Conservation (phyloP, 495 filamentous ascomycete species). For the Penicillium bovifimosum region DNA sequence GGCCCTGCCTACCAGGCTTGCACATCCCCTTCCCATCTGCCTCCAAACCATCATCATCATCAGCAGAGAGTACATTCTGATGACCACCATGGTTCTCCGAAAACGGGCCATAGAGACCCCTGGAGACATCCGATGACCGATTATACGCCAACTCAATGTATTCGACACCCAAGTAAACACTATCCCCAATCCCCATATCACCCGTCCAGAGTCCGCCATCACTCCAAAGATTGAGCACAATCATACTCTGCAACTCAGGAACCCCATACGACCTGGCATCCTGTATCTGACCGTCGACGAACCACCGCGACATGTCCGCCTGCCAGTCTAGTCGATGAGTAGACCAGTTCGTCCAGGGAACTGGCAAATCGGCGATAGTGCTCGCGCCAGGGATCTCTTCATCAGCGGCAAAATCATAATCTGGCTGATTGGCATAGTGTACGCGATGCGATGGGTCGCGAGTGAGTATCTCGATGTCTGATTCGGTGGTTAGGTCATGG, state of each 20-base stretch:
- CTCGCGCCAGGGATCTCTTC: constrained; percentile 33
- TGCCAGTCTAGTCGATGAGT: constrained; percentile 71
- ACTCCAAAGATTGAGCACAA: constrained; percentile 73
- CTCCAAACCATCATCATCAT: background rate
- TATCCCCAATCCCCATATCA: constrained; percentile 55
- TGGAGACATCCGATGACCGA: constrained; percentile 16
- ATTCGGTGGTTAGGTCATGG: constrained; percentile 57
- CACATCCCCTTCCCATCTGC: background rate
- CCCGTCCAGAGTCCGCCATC: constrained; percentile 70
- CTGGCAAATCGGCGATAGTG: constrained; percentile 26
- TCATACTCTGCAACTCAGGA: constrained; percentile 51
- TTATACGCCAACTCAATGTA: constrained; percentile 75
- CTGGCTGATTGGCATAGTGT: constrained; percentile 74
- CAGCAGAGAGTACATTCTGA: background rate
- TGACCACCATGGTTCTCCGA: constrained; percentile 15
- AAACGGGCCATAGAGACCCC: background rate
- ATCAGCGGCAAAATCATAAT: constrained; percentile 35
- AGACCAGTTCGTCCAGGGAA: constrained; percentile 62
- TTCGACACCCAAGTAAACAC: constrained; percentile 63
- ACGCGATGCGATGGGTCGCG: constrained; percentile 48
- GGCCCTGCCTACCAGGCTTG: constrained; percentile 1
- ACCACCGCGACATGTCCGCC: constrained; percentile 57
- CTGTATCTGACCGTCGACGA: constrained; percentile 52
- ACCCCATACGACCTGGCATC: constrained; percentile 57
- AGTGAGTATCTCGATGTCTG: constrained; percentile 73